A percentile compares a stretch with the other conserved stretches of the same genome.
Conservation (phyloP, 2,329 filamentous ascomycete genomes). For the Fusarium kyushuense region DNA sequence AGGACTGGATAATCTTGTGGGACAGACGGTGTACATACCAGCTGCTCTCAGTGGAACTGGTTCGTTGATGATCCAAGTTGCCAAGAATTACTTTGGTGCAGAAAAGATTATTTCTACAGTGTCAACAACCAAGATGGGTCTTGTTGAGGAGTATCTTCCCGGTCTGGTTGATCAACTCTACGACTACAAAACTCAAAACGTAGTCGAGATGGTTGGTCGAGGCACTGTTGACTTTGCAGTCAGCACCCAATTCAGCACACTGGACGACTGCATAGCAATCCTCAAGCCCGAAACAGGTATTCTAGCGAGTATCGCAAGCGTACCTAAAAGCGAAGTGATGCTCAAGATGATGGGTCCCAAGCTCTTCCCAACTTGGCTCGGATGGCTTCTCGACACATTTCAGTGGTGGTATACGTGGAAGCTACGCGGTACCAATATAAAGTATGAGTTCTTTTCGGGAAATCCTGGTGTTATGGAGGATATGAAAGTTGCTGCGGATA, state of each 20-base stretch:
- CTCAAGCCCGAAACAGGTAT: conserved; percentile 55
- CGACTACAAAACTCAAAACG: conserved; percentile 61
- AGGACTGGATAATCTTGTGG: conserved; percentile 56
- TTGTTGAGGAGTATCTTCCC: conserved; percentile 57
- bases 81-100: conserved; percentile 63
- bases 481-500: conserved; percentile 56
- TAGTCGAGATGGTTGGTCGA: conserved; percentile 53
- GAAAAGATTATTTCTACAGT: conserved; percentile 63
- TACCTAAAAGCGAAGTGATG: conserved; percentile 51
- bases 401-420: conserved; percentile 58
- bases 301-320: conserved; percentile 56
- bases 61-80: conserved; percentile 60
- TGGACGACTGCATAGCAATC: conserved; percentile 56
- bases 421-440: conserved; percentile 59
- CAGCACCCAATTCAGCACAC: conserved; percentile 59
- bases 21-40: conserved; percentile 65
- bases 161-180: conserved; percentile 63
- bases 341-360: conserved; percentile 50
- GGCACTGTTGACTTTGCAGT: conserved; percentile 63
- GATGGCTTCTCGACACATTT: conserved; percentile 52
- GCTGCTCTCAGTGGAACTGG: conserved; percentile 64
- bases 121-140: conserved; percentile 63
- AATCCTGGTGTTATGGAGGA: conserved; percentile 56
- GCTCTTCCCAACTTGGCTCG: conserved; percentile 54
- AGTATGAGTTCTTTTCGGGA: conserved; percentile 61